Base-by-base conservation (phyloP, 2,329 filamentous ascomycete genomes). In the Phoma sp. region DNA sequence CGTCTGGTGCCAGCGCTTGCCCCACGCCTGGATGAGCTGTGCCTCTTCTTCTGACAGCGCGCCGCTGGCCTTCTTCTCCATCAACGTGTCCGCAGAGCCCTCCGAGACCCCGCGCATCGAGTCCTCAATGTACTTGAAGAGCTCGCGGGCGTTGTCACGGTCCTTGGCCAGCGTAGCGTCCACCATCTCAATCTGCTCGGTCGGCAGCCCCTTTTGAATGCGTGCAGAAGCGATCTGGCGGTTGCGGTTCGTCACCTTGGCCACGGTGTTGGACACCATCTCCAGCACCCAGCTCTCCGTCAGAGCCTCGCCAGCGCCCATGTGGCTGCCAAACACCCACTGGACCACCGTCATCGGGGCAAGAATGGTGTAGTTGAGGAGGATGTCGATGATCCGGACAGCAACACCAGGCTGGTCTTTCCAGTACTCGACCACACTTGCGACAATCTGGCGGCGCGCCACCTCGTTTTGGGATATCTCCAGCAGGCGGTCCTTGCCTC, bases 291-390 rank as follows among this genome's bases (percentile, higher is more conserved):
- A 88, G 6, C 88, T 81, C 64, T 89, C 84, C 10, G 89, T 85
- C 12, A 99, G 85, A 3, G 85, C 83, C 38, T 84, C 83, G 43
- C 89, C 89, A 2, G 86, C 85, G 19, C 85, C 78, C 49, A 87
- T 77, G 58, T 81, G 81, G 58, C 91, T 86, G 29, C 86, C 82
- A 12, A 99, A 82, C 0, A 91, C 91, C 95, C 95, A 99, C 69
- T 96, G 88, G 43, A 97, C 84, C 25, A 99, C 92, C 15, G 88
- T 88, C 53, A 87, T 81, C 0, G 95, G 95, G 8, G 89, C 92
- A 32, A 99, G 83, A 66, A 99, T 96, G 13, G 91, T 93, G 79
- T 97, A 99, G 78, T 98, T 99, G 65, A 99, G 88, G 5, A 99
- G 84, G 77, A 98, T 98, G 80, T 98, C 94, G 55, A 98, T 85